Conservation (phyloP, 176 grass and related monocot genomes). For the Rhynchospora breviuscula region DNA sequence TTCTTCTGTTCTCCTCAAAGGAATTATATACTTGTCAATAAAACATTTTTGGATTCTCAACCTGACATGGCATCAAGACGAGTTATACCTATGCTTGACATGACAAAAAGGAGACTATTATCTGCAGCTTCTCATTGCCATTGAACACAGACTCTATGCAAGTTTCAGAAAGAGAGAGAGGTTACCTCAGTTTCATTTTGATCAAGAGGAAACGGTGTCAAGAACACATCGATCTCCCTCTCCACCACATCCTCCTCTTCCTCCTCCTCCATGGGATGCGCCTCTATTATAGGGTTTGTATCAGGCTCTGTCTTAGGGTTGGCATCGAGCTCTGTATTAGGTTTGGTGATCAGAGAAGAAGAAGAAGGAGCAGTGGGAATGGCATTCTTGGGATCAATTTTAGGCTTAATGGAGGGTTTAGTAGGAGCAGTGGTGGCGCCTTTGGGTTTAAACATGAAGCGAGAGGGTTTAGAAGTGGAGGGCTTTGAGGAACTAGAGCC, state of each 20-base stretch:
- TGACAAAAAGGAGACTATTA: not conserved
- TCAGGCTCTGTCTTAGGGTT: not conserved
- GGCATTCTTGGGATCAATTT: not conserved
- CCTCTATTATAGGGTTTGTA: not conserved
- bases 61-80: not conserved
- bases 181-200: conserved; percentile 48
- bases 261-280: conserved; percentile 11
- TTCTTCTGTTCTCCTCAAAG: not conserved
- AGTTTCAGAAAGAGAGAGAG: not conserved
- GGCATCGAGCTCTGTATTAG: not conserved
- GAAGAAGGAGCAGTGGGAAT: not conserved
- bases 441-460: conserved; percentile 59
- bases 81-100: not conserved
- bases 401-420: not conserved
- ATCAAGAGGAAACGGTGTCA: conserved; percentile 51
- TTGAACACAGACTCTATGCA: not conserved
- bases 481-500: not conserved
- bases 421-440: conserved; percentile 22
- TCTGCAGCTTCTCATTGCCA: not conserved
- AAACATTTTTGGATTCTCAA: not conserved
- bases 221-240: conserved; percentile 80
- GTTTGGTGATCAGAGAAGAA: not conserved
- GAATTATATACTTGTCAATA: not conserved
- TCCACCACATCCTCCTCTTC: conserved; percentile 51
- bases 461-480: not conserved